phyloP scores from a whole-genome alignment of 345 rosid genomes.

The Arabidopsis arenosa region DNA sequence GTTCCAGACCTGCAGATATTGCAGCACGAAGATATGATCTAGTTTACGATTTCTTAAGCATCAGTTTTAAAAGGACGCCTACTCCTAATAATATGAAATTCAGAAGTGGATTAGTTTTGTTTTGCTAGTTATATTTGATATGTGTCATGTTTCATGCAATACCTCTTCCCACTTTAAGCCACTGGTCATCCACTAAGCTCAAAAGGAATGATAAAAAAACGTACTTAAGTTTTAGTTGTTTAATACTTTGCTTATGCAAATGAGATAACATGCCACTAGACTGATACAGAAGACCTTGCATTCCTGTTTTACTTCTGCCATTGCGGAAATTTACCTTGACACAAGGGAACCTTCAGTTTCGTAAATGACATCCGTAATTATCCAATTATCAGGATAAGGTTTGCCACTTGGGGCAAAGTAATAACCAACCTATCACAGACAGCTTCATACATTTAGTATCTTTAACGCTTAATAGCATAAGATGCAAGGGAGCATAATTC shows the following conservation, averaged over 20 bases:
- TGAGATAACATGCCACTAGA: conserved; percentile 10
- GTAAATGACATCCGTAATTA: conserved; percentile 86
- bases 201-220: conserved; percentile 2
- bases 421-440: conserved; percentile 78
- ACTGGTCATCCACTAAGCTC: conserved; percentile 8
- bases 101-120: conserved; percentile 2
- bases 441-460: conserved; percentile 41
- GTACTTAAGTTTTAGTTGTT: conserved; percentile 8
- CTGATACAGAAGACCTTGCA: not conserved
- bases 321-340: conserved; percentile 59
- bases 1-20: conserved; percentile 79
- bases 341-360: conserved; percentile 88
- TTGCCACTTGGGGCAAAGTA: conserved; percentile 98
- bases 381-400: conserved; percentile 99
- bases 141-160: conserved; percentile 14
- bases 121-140: not conserved
- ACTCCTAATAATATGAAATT: not conserved
- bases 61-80: not conserved
- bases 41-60: conserved; percentile 4
- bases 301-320: conserved; percentile 23
- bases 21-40: conserved; percentile 32
- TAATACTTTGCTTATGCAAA: conserved; percentile 13
- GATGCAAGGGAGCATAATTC: conserved; percentile 7
- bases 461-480: conserved; percentile 18
- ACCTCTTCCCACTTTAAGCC: not conserved